phyloP scores from a whole-genome alignment of 1,284 basidiomycete genomes.

The Leccinum subfulvum region DNA sequence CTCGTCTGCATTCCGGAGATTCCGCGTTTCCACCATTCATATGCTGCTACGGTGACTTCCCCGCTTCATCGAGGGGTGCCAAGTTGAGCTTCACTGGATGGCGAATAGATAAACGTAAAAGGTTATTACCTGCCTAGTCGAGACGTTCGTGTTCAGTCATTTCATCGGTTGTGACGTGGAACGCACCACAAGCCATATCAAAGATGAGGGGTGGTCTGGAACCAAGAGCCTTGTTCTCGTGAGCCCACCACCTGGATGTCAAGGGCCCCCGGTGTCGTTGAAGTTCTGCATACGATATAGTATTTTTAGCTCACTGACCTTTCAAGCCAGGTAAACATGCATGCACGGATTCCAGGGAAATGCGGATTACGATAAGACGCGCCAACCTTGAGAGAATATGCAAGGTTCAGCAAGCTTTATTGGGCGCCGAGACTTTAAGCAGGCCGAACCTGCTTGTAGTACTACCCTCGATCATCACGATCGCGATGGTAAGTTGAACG shows the following conservation, averaged over 20 bases:
- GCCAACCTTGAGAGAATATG: slow-evolving; percentile 45
- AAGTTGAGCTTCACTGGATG: slow-evolving; percentile 10
- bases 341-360: slow-evolving; percentile 63
- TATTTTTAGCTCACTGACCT: slow-evolving; percentile 35
- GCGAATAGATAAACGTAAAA: not conserved
- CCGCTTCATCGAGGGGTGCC: slow-evolving; percentile 18
- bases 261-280: not conserved
- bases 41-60: slow-evolving; percentile 26
- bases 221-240: slow-evolving; percentile 15
- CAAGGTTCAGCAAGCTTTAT: not conserved
- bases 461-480: slow-evolving; percentile 14
- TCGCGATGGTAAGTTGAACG: slow-evolving; percentile 10
- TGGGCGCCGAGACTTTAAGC: too few relatives aligned
- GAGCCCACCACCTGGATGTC: slow-evolving; percentile 27
- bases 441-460: slow-evolving; percentile 30
- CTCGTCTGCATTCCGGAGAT: slow-evolving; percentile 9
- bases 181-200: slow-evolving; percentile 33
- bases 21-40: slow-evolving; percentile 32
- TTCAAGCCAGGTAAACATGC: slow-evolving; percentile 53
- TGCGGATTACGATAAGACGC: slow-evolving; percentile 72
- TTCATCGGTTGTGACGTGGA: not conserved
- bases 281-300: not conserved
- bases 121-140: slow-evolving; percentile 27
- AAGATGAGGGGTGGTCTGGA: slow-evolving; percentile 25
- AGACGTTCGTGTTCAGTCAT: not conserved